A percentile compares a stretch with the other conserved stretches of the same genome.
These are phyloP conservation scores for Aspergillus ochraceus DNA, from an alignment of 2,329 filamentous ascomycete genomes.

Conservation along the genomic window DNA sequence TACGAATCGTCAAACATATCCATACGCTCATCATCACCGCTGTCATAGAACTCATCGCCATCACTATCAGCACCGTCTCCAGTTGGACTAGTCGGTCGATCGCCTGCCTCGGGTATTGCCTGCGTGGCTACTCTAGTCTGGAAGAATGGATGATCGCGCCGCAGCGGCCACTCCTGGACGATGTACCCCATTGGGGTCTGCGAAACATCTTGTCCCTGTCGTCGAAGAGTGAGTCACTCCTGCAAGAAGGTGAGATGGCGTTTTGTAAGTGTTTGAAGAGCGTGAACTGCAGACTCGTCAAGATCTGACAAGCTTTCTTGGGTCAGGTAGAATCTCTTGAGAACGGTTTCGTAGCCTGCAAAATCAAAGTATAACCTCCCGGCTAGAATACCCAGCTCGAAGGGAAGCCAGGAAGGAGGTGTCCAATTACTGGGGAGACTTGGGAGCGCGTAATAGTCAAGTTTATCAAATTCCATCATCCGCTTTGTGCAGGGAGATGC, in stretches of 20 bases:
- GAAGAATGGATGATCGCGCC: slow-evolving; percentile 31
- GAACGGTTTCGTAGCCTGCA: slow-evolving; percentile 21
- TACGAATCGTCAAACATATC: no score
- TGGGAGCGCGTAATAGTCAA: slow-evolving; percentile 57
- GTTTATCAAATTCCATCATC: slow-evolving; percentile 60
- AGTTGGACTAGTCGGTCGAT: background rate
- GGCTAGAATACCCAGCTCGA: slow-evolving; percentile 61
- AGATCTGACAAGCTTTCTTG: background rate
- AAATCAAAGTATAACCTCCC: slow-evolving; percentile 57
- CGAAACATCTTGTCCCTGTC: slow-evolving; percentile 36
- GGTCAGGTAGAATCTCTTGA: background rate
- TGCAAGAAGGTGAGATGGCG: slow-evolving; percentile 31
- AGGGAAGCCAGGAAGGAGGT: slow-evolving; percentile 54
- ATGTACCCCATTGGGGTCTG: slow-evolving; percentile 39
- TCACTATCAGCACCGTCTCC: no score
- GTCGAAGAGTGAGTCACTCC: slow-evolving; percentile 34
- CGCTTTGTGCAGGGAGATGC: slow-evolving; percentile 59
- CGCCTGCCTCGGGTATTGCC: background rate
- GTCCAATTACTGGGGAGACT: slow-evolving; percentile 40
- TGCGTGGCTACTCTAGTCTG: background rate
- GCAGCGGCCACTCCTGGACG: slow-evolving; percentile 29
- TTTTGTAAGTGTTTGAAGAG: slow-evolving; percentile 5
- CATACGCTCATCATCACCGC: no score
- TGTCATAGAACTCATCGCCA: no score
- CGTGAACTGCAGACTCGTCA: background rate